Conservation (phyloP, 2,329 filamentous ascomycete species). For the Fusarium napiforme region DNA sequence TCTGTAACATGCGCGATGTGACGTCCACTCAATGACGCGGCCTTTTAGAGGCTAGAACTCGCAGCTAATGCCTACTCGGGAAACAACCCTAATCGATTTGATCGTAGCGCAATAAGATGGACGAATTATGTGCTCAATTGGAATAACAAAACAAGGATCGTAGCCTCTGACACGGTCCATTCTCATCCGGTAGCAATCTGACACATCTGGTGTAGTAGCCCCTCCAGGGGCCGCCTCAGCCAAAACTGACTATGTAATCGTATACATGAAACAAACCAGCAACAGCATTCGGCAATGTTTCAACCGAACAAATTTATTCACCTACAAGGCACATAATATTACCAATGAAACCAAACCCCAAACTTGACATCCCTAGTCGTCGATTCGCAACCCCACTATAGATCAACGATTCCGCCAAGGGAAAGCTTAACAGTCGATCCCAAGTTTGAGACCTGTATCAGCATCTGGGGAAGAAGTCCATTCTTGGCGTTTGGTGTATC, state of each 20-base stretch:
- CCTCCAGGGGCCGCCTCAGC: background rate
- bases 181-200: background rate
- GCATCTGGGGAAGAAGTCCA: background rate
- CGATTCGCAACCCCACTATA: background rate
- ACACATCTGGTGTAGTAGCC: background rate
- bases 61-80: background rate
- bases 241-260: background rate
- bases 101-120: background rate
- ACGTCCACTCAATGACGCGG: background rate
- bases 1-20: background rate
- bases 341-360: conserved; percentile 4
- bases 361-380: background rate
- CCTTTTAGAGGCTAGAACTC: background rate
- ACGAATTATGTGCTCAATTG: background rate
- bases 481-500: conserved; percentile 18
- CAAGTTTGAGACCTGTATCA: conserved; percentile 1
- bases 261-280: conserved; percentile 5
- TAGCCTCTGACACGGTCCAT: background rate
- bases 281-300: background rate
- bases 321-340: background rate
- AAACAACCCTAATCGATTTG: background rate
- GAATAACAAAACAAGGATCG: rapidly evolving
- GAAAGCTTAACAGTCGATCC: conserved; percentile 21
- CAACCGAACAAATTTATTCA: background rate
- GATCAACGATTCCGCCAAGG: conserved; percentile 1